Conservation (phyloP, 192 early-diverging fungal species). For the Coemansia pectinata region DNA sequence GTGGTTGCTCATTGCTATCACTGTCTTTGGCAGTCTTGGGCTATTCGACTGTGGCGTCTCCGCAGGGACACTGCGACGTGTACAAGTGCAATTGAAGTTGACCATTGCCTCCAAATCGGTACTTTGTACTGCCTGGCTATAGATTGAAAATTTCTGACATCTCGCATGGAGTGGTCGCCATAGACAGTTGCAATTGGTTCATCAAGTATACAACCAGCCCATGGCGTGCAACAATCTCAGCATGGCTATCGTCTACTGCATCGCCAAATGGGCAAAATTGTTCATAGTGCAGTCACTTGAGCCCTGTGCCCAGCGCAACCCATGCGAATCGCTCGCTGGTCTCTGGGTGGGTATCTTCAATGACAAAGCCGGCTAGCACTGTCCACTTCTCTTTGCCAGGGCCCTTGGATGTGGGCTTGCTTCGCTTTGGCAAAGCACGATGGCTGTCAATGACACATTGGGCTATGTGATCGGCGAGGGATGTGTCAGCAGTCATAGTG, state of each 20-base stretch:
- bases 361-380: slow-evolving; percentile 76
- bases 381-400: slow-evolving; percentile 74
- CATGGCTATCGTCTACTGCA: slow-evolving; percentile 81
- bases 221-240: slow-evolving; percentile 83
- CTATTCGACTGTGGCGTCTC: slow-evolving; percentile 28
- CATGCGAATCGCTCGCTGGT: slow-evolving; percentile 12
- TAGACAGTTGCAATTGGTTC: slow-evolving; percentile 1
- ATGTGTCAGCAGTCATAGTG: neutral
- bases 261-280: slow-evolving; percentile 65
- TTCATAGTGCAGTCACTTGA: slow-evolving; percentile 74
- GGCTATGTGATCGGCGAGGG: slow-evolving; percentile 48
- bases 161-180: neutral
- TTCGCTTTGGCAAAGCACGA: slow-evolving; percentile 65
- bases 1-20: neutral
- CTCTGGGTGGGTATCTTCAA: slow-evolving; percentile 13
- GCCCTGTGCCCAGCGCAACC: slow-evolving; percentile 66
- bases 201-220: slow-evolving; percentile 66
- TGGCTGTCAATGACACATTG: slow-evolving; percentile 58
- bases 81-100: slow-evolving; percentile 28
- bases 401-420: slow-evolving; percentile 63
- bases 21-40: neutral
- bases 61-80: slow-evolving; percentile 46
- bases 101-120: neutral
- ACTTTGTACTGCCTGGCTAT: neutral
- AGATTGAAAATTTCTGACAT: neutral